These are phyloP conservation scores for Erythrophleum fordii DNA, from an alignment of 306 rosid species.

Conservation along the genomic window DNA sequence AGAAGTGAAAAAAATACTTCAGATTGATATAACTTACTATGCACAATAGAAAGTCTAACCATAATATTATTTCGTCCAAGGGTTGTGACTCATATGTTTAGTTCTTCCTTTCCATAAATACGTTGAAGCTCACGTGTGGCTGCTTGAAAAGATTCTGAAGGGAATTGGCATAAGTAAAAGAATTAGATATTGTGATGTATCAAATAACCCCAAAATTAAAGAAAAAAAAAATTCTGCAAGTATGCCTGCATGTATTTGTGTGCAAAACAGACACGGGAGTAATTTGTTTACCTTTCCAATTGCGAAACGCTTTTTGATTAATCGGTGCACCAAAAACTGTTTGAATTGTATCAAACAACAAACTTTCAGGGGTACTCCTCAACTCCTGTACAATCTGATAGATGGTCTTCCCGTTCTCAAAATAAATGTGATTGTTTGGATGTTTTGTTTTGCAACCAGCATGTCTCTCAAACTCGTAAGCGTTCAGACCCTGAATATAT, in stretches of 20 bases:
- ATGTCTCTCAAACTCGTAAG: constrained; percentile 73
- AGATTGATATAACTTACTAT: background rate
- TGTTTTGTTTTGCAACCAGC: constrained; percentile 76
- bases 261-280: background rate
- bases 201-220: background rate
- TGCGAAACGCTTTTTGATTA: constrained; percentile 15
- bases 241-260: background rate
- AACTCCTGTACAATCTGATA: constrained; percentile 75
- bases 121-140: constrained; percentile 16
- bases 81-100: background rate
- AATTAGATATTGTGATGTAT: background rate
- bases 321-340: constrained; percentile 11
- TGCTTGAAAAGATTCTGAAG: constrained; percentile 16
- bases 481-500: constrained; percentile 59
- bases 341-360: constrained; percentile 25
- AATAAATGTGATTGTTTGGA: constrained; percentile 73
- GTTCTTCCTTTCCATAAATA: constrained; percentile 7
- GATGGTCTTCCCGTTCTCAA: constrained; percentile 42
- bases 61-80: background rate
- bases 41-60: background rate
- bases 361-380: constrained; percentile 56
- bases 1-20: background rate
- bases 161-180: background rate
- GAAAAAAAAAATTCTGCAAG: background rate
- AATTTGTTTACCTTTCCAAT: constrained; percentile 19